Base-by-base conservation (phyloP, 75 land plant genomes). In the Adiantum capillusveneris region DNA sequence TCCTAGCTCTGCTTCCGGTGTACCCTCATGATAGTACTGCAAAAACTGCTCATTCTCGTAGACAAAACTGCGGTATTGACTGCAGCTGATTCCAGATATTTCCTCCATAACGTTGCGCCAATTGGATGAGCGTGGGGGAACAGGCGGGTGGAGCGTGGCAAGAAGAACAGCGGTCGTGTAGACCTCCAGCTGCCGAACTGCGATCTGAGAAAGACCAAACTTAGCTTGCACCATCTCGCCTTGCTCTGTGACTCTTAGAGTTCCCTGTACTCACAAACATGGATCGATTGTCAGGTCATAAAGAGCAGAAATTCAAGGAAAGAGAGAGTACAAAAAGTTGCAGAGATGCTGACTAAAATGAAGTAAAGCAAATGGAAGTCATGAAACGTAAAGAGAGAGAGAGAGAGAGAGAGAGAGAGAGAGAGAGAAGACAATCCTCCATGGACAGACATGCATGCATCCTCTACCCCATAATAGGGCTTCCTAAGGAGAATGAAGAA, bases 171-270 rank as follows among this genome's bases (percentile, higher is more conserved):
- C 94, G 16, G 98, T 93, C 29, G 98, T 88, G 69, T 88, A 93
- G 64, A 88, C 88, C 59, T 93, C 98, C 17, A 93, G 81, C 49
- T 93, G 93, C 16, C 98, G 70, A 1, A 88, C 81, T 29, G 98
- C 86, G 1, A 71, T 85, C 54, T 85, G 81, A 19, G 94, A 80
- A 6, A 88, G 70, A 22, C 98, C 94, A 64, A 93, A 93, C 60
- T 93, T 93, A 20, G 89, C 94, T 60, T 93, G 94, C 21, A 93
- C 94, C 98, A 93, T 93, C 71, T 93, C 98, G 41, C 98, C 98
- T 71, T 93, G 94, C 74, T 93, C 89, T n/a, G 94, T 93, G 31
- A 85, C 79, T 14, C 98, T 67, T 6, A 93, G 70, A 18, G 90
- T 79, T 53, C 94, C 94, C 94, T 88, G 75, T 36, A 18, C 19